Evolutionary conservation across 1,284 basidiomycete genomes (phyloP).

Genomic region (Anthracocystis setariae): DNA sequence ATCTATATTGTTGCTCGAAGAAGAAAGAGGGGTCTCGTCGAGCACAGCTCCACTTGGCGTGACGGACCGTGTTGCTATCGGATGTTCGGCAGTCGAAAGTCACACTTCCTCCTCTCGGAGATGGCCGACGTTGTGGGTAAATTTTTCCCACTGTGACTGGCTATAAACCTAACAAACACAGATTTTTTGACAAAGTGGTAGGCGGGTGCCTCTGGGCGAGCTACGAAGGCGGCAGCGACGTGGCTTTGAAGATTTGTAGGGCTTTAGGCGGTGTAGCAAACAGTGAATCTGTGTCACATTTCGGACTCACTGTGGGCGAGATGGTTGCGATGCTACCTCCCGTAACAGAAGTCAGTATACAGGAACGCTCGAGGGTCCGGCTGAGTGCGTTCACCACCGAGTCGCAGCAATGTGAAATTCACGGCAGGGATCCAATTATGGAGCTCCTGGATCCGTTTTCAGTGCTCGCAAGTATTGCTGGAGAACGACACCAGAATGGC

Average conservation of each 20-base stretch:
- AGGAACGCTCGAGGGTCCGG: slow-evolving; percentile 32
- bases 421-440: slow-evolving; percentile 24
- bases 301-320: slow-evolving; percentile 35
- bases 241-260: slow-evolving; percentile 15
- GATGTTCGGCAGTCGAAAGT: slow-evolving; percentile 24
- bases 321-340: slow-evolving; percentile 46
- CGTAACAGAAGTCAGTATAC: slow-evolving; percentile 29
- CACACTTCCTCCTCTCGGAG: slow-evolving; percentile 28
- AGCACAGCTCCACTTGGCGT: slow-evolving; percentile 8
- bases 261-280: slow-evolving; percentile 40
- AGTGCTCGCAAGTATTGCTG: slow-evolving; percentile 14
- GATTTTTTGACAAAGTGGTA: slow-evolving; percentile 40
- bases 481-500: background rate
- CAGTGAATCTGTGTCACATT: slow-evolving; percentile 35
- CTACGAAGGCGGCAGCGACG: slow-evolving; percentile 26
- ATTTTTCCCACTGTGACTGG: too few species aligned
- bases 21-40: too few species aligned
- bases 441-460: slow-evolving; percentile 17
- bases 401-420: slow-evolving; percentile 36
- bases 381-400: slow-evolving; percentile 30
- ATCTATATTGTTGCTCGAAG: too few species aligned
- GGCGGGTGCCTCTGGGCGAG: slow-evolving; percentile 29
- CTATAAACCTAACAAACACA: too few species aligned
- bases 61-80: background rate
- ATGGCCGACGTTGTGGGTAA: slow-evolving; percentile 16